phyloP scores from a whole-genome alignment of 305 asterid genomes.

The Plantago coronopus region DNA sequence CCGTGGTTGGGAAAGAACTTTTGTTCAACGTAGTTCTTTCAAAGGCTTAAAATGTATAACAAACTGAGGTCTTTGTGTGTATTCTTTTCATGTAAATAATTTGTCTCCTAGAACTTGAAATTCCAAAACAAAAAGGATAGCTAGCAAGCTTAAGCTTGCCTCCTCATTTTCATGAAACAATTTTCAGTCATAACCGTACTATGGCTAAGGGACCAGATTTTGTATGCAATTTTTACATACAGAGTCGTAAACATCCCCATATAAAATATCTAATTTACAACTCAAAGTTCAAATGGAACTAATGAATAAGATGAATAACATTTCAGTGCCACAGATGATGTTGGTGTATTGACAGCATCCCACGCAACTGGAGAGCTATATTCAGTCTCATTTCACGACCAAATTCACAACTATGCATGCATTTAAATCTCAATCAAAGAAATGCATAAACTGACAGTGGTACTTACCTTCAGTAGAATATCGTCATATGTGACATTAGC shows the following conservation, averaged over 20 bases:
- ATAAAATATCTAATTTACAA: neutral
- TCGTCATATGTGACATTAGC: constrained; percentile 86
- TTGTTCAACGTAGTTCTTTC: too few relatives aligned
- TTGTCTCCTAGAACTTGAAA: too few relatives aligned
- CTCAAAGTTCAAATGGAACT: neutral
- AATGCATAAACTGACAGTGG: neutral
- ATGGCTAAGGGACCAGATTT: neutral
- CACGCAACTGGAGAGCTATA: neutral
- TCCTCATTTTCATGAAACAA: too few relatives aligned
- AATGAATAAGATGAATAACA: neutral
- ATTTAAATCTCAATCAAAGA: constrained; percentile 2
- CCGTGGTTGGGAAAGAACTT: too few relatives aligned
- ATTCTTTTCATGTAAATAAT: too few relatives aligned
- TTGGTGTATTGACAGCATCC: neutral
- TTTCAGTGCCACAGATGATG: neutral
- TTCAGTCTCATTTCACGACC: neutral
- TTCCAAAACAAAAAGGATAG: too few relatives aligned
- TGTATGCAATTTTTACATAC: too few relatives aligned
- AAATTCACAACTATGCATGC: constrained; percentile 5
- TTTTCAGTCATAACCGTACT: neutral
- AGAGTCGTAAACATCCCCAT: neutral
- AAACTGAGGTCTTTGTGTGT: too few relatives aligned
- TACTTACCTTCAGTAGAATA: constrained; percentile 75
- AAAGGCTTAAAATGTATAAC: too few relatives aligned
- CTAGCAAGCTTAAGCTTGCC: too few relatives aligned